Evolutionary conservation across 202 grass and related monocot genomes (phyloP).

Genomic region (Brachypodium distachyon): DNA sequence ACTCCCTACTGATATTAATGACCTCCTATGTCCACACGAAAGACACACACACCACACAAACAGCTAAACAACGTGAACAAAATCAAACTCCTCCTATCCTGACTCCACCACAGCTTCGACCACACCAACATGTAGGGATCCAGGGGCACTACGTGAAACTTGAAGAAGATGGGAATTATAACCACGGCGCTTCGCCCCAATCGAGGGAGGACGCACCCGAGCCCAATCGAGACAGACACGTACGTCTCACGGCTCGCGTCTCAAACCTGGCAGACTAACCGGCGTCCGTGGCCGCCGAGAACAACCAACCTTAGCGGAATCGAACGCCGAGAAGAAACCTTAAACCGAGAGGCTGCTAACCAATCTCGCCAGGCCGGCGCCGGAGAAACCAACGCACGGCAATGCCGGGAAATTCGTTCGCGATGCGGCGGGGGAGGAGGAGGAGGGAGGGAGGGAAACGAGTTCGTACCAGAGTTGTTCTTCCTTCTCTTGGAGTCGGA

Average conservation of each 20-base stretch:
- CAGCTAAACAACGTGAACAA: neutral
- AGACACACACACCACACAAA: neutral
- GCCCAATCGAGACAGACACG: neutral
- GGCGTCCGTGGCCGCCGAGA: neutral
- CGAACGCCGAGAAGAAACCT: neutral
- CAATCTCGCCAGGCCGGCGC: neutral
- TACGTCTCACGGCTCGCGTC: too few relatives aligned
- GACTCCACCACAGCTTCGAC: too few relatives aligned
- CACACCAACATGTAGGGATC: too few relatives aligned
- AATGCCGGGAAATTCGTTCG: neutral
- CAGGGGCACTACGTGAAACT: too few relatives aligned
- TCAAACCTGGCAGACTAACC: neutral
- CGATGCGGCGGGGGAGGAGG: neutral
- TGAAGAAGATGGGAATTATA: too few relatives aligned
- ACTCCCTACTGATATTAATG: neutral
- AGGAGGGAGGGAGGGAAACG: neutral
- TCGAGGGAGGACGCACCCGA: too few relatives aligned
- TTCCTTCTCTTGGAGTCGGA: neutral
- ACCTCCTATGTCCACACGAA: neutral
- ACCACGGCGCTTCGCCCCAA: too few relatives aligned
- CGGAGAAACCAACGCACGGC: neutral
- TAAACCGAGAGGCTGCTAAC: neutral
- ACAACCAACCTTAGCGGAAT: neutral
- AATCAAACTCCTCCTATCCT: neutral
- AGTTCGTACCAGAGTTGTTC: neutral